Evolutionary conservation across 2,329 filamentous ascomycete genomes (phyloP).

Genomic region (Pseudogymnoascus destructans): DNA sequence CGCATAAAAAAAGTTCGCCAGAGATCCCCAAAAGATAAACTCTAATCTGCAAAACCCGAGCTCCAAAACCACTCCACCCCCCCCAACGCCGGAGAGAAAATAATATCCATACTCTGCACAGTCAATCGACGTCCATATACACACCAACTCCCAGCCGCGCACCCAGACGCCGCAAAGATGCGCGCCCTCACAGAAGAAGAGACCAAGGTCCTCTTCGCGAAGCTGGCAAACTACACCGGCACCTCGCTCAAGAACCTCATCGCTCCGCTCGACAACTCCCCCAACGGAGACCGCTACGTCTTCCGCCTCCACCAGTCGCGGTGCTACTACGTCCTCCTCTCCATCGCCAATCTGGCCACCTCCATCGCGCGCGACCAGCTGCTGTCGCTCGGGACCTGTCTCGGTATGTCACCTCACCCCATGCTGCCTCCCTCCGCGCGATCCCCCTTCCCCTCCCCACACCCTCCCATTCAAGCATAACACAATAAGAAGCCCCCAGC

Average conservation of each 20-base stretch:
- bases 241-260: slow-evolving; percentile 76
- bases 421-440: no score
- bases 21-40: background rate
- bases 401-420: slow-evolving; percentile 35
- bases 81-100: background rate
- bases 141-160: no score
- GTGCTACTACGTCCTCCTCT: slow-evolving; percentile 85
- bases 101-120: slow-evolving; percentile 3
- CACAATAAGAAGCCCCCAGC: background rate
- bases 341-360: slow-evolving; percentile 81
- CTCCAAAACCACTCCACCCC: background rate
- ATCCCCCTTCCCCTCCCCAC: background rate
- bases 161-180: slow-evolving; percentile 51
- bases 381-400: slow-evolving; percentile 75
- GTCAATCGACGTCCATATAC: no score
- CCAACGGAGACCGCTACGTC: slow-evolving; percentile 64
- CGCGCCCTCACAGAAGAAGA: slow-evolving; percentile 68
- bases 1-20: slow-evolving; percentile 16
- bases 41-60: slow-evolving; percentile 1
- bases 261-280: slow-evolving; percentile 53
- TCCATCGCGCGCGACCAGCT: slow-evolving; percentile 71
- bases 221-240: slow-evolving; percentile 89
- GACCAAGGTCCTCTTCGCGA: slow-evolving; percentile 73
- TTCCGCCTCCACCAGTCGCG: slow-evolving; percentile 73
- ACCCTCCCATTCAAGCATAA: background rate